phyloP scores from a whole-genome alignment of 495 filamentous ascomycete species.

The Jackrogersella multiformis region DNA sequence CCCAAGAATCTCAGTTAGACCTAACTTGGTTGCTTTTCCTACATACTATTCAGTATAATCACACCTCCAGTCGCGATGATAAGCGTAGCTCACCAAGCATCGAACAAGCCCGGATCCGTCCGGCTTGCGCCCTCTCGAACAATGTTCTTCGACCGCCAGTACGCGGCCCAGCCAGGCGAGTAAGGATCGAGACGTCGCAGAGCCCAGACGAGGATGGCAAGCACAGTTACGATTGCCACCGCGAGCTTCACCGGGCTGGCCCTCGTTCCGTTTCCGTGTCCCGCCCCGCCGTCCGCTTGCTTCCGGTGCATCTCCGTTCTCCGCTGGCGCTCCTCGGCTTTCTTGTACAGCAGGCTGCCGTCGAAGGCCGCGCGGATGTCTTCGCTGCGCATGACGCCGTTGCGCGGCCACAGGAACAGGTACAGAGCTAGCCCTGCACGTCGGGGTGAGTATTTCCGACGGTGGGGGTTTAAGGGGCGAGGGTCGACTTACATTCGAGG shows the following conservation, averaged over 20 bases:
- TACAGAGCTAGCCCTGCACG: constrained; percentile 8
- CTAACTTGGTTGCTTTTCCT: neutral
- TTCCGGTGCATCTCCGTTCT: neutral
- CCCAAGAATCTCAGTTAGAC: neutral
- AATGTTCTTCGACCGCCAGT: neutral
- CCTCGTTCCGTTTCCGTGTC: neutral
- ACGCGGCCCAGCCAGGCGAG: neutral
- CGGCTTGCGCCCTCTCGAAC: neutral
- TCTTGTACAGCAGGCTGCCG: constrained; percentile 18
- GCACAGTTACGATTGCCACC: neutral
- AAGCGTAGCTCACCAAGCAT: neutral
- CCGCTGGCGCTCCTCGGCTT: constrained; percentile 5
- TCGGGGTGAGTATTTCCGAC: neutral
- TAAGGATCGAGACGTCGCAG: neutral
- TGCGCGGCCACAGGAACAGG: neutral
- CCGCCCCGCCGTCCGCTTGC: neutral
- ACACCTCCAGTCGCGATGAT: neutral
- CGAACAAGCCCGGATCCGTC: neutral
- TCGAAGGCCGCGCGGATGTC: constrained; percentile 24
- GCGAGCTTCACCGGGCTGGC: constrained; percentile 12
- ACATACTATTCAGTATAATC: neutral
- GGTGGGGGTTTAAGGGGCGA: neutral
- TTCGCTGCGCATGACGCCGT: constrained; percentile 2
- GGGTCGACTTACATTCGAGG: constrained; percentile 16
- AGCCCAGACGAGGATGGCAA: constrained; percentile 11